These are phyloP conservation scores for Phialemoniopsis sp. DNA, from an alignment of 2,329 filamentous ascomycete species.

Conservation along the genomic window DNA sequence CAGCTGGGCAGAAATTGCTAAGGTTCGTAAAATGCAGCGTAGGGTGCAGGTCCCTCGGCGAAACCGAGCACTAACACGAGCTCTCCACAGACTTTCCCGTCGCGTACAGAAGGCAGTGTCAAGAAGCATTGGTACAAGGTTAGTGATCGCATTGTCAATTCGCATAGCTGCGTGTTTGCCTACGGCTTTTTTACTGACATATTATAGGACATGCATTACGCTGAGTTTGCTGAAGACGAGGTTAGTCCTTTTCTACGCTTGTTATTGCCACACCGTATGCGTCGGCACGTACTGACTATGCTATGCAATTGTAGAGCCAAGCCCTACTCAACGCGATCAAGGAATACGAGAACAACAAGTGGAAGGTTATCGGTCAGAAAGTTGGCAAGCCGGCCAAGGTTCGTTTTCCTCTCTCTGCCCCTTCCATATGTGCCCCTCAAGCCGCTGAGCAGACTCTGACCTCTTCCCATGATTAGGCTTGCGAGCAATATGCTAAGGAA, in stretches of 20 bases:
- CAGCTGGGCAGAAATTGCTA: constrained; percentile 97
- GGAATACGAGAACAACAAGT: constrained; percentile 98
- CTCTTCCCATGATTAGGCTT: constrained; percentile 24
- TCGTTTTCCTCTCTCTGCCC: constrained; percentile 15
- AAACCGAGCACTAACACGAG: constrained; percentile 10
- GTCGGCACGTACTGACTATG: constrained; percentile 6
- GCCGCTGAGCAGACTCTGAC: neutral
- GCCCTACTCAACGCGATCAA: constrained; percentile 91
- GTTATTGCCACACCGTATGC: neutral
- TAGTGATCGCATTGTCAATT: too few species aligned
- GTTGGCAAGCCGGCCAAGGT: constrained; percentile 98
- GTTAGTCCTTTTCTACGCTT: constrained; percentile 40
- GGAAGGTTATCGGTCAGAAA: constrained; percentile 95
- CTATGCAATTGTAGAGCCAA: constrained; percentile 50
- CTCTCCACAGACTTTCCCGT: constrained; percentile 71
- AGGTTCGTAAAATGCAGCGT: constrained; percentile 51
- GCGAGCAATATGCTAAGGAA: constrained; percentile 87
- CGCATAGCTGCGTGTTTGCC: too few species aligned
- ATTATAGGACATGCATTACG: constrained; percentile 92
- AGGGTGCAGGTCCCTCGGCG: neutral
- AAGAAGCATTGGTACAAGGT: constrained; percentile 99
- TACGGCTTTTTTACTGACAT: constrained; percentile 12
- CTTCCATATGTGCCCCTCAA: neutral
- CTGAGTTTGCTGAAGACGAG: constrained; percentile 96
- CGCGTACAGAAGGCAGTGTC: constrained; percentile 91